Conservation (phyloP, 176 grass and related monocot genomes). For the Rhynchospora tenuis region DNA sequence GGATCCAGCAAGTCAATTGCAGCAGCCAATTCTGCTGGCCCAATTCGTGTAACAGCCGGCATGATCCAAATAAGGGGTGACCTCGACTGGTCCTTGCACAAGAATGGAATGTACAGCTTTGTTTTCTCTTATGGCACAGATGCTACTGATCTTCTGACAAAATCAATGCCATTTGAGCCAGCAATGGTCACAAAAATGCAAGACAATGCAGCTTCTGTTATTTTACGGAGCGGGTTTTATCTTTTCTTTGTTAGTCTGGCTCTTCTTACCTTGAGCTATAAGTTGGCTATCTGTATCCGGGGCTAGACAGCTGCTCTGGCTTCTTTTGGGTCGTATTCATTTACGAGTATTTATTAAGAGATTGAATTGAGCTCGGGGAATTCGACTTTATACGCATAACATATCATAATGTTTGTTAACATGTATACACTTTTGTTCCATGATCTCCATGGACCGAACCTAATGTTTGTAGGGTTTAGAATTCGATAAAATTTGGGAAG, state of each 20-base stretch:
- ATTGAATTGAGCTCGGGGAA: not conserved
- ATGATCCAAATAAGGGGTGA: constrained; percentile 42
- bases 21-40: constrained; percentile 32
- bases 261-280: constrained; percentile 70
- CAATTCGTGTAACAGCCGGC: constrained; percentile 51
- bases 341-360: not conserved
- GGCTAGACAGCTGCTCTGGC: constrained; percentile 37
- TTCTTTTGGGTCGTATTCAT: constrained; percentile 2
- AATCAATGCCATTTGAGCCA: constrained; percentile 14
- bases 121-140: constrained; percentile 40
- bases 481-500: not conserved
- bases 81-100: constrained; percentile 36
- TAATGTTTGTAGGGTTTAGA: not conserved
- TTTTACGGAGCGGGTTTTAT: constrained; percentile 58
- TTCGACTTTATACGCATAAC: constrained; percentile 11
- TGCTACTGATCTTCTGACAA: constrained; percentile 24
- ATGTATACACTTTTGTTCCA: constrained; percentile 16
- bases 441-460: constrained; percentile 6
- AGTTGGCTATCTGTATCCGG: constrained; percentile 60
- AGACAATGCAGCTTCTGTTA: constrained; percentile 17
- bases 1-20: constrained; percentile 39
- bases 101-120: constrained; percentile 43
- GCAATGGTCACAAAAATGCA: constrained; percentile 34
- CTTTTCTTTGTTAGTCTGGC: constrained; percentile 57
- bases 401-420: constrained; percentile 15